Evolutionary conservation across 345 rosid species (phyloP).

Genomic region (Turnera subulata): DNA sequence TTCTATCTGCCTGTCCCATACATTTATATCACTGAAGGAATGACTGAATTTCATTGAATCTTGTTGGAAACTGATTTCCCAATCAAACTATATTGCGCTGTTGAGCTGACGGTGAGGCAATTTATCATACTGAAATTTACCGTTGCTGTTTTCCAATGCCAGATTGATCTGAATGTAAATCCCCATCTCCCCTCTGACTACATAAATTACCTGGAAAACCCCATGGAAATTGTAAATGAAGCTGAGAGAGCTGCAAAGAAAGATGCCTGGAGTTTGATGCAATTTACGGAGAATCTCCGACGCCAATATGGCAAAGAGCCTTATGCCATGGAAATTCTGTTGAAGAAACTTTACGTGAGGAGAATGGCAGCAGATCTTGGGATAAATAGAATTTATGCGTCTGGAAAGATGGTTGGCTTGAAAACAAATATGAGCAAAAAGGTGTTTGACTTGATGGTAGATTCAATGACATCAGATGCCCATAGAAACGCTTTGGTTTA

Average conservation of each 20-base stretch:
- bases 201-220: constrained; percentile 80
- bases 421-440: constrained; percentile 69
- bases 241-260: constrained; percentile 89
- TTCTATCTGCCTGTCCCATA: too few relatives aligned
- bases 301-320: constrained; percentile 92
- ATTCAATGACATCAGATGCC: constrained; percentile 64
- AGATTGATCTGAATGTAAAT: constrained; percentile 81
- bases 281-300: constrained; percentile 81
- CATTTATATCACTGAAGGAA: too few relatives aligned
- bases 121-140: neutral
- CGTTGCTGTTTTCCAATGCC: constrained; percentile 11
- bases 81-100: too few relatives aligned
- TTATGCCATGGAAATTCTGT: constrained; percentile 73
- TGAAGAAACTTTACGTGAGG: constrained; percentile 85
- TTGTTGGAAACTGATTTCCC: too few relatives aligned
- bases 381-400: constrained; percentile 61
- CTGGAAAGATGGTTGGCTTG: constrained; percentile 90
- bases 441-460: constrained; percentile 80
- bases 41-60: too few relatives aligned
- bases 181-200: constrained; percentile 83
- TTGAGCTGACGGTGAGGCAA: too few relatives aligned
- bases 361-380: constrained; percentile 99
- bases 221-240: constrained; percentile 69
- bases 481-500: constrained; percentile 59
- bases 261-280: constrained; percentile 77